Evolutionary conservation across 257 asterid species (phyloP).

Genomic region (Vinca minor): DNA sequence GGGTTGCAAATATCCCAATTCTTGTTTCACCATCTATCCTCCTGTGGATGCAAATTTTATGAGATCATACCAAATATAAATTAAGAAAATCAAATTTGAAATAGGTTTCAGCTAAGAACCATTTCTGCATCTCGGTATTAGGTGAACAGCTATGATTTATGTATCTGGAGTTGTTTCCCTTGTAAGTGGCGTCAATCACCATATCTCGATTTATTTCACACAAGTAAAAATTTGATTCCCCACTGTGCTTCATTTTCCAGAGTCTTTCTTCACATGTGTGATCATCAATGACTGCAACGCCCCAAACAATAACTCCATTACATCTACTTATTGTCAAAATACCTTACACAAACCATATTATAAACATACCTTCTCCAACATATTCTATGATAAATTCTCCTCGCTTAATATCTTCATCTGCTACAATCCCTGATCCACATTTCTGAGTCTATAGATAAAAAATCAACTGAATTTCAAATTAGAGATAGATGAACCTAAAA

Average conservation of each 20-base stretch:
- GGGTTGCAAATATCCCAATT: slow-evolving; percentile 89
- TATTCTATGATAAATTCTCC: slow-evolving; percentile 92
- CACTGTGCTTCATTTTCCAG: slow-evolving; percentile 93
- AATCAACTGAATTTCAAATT: slow-evolving; percentile 8
- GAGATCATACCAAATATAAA: slow-evolving; percentile 8
- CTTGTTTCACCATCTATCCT: slow-evolving; percentile 89
- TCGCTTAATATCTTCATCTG: slow-evolving; percentile 78
- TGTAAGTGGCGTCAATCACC: slow-evolving; percentile 97
- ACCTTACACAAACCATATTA: neutral
- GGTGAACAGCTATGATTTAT: slow-evolving; percentile 97
- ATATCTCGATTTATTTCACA: slow-evolving; percentile 90
- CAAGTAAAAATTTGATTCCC: slow-evolving; percentile 83
- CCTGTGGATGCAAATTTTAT: slow-evolving; percentile 42
- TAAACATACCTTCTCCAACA: slow-evolving; percentile 84
- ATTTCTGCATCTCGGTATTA: slow-evolving; percentile 96
- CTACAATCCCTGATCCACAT: slow-evolving; percentile 90
- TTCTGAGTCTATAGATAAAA: slow-evolving; percentile 70
- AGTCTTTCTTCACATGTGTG: slow-evolving; percentile 94
- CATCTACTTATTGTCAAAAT: neutral
- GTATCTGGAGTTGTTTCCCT: slow-evolving; percentile 95
- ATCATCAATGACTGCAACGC: slow-evolving; percentile 82
- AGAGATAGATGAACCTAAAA: neutral
- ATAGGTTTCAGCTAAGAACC: slow-evolving; percentile 36
- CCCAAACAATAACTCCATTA: slow-evolving; percentile 8
- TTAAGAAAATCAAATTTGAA: slow-evolving; percentile 3